Evolutionary conservation across 305 asterid genomes (phyloP), one percentile per base, ranked within the genome.

Genomic region (Solanum hybrid): DNA sequence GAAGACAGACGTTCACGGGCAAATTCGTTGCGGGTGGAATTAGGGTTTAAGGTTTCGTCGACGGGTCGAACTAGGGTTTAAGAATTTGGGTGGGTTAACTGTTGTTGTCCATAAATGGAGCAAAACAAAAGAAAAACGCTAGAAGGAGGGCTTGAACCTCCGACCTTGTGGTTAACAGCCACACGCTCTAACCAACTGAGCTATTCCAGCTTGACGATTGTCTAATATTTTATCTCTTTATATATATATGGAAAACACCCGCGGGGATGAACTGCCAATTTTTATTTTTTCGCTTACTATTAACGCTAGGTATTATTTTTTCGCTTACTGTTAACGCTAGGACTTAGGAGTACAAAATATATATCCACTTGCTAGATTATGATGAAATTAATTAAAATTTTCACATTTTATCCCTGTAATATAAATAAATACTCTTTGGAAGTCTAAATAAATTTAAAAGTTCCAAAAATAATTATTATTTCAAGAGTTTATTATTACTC

Each of bases 91-190:
- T 64, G 14, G 17, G 29, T 69, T 22, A 3, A 64, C 0, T 69
- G 4, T 69, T 69, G 4, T 24, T 69, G 9, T 69, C 32, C 17
- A 24, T 69, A 10, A 69, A 69, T 10, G 31, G 29, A 5, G 76
- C 76, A 69, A 69, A 24, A 69, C 8, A 24, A 69, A 69, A 69
- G 6, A 9, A 10, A 4, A 4, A 10, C 66, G 66, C 66, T 51
- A 37, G 95, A 94, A 92, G 94, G 93, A 93, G 95, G 94, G 96
- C 42, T 94, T 90, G 95, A 94, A 93, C 95, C 95, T 94, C 93
- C 96, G 94, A 94, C 96, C 95, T 94, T 93, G 95, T 94, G 96
- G 96, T 94, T 94, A 94, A 94, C 95, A 94, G 97, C 97, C 97
- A 94, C 94, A 94, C 95, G 94, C 96, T 94, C 97, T 94, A 94